Evolutionary conservation across 139 green algal species (phyloP).

Genomic region (Trebouxia sp.): DNA sequence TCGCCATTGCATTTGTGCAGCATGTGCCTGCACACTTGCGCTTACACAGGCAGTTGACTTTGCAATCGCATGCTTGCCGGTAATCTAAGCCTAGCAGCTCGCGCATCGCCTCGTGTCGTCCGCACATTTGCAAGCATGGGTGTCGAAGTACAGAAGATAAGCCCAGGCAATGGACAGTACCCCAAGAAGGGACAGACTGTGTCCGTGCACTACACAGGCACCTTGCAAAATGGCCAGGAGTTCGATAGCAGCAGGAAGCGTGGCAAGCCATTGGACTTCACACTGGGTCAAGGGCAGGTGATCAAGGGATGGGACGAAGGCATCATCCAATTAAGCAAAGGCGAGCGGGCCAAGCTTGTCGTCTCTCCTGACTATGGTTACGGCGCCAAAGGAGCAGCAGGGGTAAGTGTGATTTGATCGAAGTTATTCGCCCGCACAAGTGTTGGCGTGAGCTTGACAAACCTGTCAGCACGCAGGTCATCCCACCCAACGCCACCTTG

Average conservation of each 20-base stretch:
- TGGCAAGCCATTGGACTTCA: slow-evolving; percentile 60
- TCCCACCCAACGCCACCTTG: slow-evolving; percentile 68
- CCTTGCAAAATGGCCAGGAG: slow-evolving; percentile 56
- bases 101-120: not conserved
- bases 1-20: too few relatives aligned
- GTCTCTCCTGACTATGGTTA: slow-evolving; percentile 64
- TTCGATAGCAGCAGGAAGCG: slow-evolving; percentile 73
- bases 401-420: slow-evolving; percentile 15
- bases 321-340: slow-evolving; percentile 64
- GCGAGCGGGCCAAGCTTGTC: slow-evolving; percentile 64
- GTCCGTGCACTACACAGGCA: slow-evolving; percentile 66
- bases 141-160: not conserved
- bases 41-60: too few relatives aligned
- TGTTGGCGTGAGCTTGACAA: not conserved
- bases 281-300: slow-evolving; percentile 58
- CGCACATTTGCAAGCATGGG: not conserved
- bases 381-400: slow-evolving; percentile 34
- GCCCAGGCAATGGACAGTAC: not conserved
- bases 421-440: too few relatives aligned
- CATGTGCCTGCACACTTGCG: too few relatives aligned
- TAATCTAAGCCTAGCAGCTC: too few relatives aligned
- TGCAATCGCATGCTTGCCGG: not conserved
- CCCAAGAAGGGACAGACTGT: slow-evolving; percentile 40
- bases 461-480: slow-evolving; percentile 46
- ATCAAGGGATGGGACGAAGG: slow-evolving; percentile 72